Base-by-base conservation (phyloP, 306 rosid genomes). In the Chamaecrista fasciculata region DNA sequence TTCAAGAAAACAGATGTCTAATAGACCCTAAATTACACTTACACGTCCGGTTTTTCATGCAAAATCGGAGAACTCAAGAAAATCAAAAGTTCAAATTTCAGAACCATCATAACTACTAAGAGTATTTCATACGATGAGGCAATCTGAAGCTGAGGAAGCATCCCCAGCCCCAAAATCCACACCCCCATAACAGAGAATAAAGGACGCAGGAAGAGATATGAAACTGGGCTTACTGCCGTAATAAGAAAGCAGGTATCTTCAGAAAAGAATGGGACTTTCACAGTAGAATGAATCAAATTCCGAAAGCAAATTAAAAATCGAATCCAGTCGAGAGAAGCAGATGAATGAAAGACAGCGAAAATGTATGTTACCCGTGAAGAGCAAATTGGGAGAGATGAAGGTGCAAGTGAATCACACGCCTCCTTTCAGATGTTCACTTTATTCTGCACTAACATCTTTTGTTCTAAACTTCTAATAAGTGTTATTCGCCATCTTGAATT, bases 361-460 rank as follows among this genome's bases (percentile, higher is more conserved):
- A 8, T 8, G 18, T 33, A 18, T 10, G 12, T 18, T 59, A 58
- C 64, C 64, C 18, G n/a, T 5, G 1, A 9, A 58, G 4, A 33
- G 65, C 46, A 8, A 16, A 3, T 8, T 18, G n/a, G n/a, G n/a
- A n/a, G n/a, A n/a, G n/a, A n/a, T 33, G 26, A 42, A 15, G 44
- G 31, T 31, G 42, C 24, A 31, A 6, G 8, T 16, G 24, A 3
- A 1, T 47, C 12, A 42, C 14, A 21, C 3, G 2, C 7, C 23
- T 33, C n/a, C 3, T 57, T 43, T 6, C 8, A 70, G 20, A 52
- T 1, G 44, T 9, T 39, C 37, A 11, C 79, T 56, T 79, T 70
- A 74, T 79, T 69, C 79, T 52, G 29, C 72, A 44, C 52, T 19
- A 56, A 7, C 62, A 15, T 28, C 7, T 56, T 55, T 11, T 6